phyloP scores from a whole-genome alignment of 1,284 basidiomycete species.

The Rhodotorula sp. region DNA sequence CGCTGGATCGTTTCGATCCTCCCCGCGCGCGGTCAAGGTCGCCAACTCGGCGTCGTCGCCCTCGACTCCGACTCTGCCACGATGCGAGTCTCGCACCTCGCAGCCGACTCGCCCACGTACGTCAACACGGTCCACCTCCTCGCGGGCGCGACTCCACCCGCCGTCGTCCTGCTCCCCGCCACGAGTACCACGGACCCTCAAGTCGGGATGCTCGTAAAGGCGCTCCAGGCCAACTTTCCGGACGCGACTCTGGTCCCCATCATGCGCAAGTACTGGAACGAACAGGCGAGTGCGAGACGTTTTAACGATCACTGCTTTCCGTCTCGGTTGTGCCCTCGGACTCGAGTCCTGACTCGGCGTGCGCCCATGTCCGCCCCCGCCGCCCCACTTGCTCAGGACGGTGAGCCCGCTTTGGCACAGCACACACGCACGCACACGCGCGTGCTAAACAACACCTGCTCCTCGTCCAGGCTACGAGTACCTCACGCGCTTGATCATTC shows the following conservation, averaged over 20 bases:
- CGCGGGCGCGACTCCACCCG: conserved; percentile 70
- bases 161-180: conserved; percentile 71
- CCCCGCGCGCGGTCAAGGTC: conserved; percentile 35
- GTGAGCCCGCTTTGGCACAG: too few relatives aligned
- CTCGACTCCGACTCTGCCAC: conserved; percentile 34
- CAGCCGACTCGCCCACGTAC: conserved; percentile 57
- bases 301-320: too few relatives aligned
- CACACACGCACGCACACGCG: too few relatives aligned
- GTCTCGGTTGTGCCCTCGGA: too few relatives aligned
- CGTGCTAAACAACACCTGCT: too few relatives aligned
- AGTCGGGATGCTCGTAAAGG: conserved; percentile 22
- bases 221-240: conserved; percentile 10
- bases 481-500: conserved; percentile 35
- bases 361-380: too few relatives aligned
- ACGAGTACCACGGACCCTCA: not conserved
- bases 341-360: too few relatives aligned
- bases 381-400: too few relatives aligned
- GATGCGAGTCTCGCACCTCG: conserved; percentile 37
- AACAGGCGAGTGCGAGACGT: conserved; percentile 21
- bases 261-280: conserved; percentile 35
- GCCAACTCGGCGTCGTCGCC: conserved; percentile 42
- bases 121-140: conserved; percentile 77
- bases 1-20: conserved; percentile 39
- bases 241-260: conserved; percentile 11
- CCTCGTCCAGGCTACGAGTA: conserved; percentile 37